Evolutionary conservation across 106 monocot species (phyloP), one percentile per base, ranked within the genome.

Genomic region (Gastrodia elata): DNA sequence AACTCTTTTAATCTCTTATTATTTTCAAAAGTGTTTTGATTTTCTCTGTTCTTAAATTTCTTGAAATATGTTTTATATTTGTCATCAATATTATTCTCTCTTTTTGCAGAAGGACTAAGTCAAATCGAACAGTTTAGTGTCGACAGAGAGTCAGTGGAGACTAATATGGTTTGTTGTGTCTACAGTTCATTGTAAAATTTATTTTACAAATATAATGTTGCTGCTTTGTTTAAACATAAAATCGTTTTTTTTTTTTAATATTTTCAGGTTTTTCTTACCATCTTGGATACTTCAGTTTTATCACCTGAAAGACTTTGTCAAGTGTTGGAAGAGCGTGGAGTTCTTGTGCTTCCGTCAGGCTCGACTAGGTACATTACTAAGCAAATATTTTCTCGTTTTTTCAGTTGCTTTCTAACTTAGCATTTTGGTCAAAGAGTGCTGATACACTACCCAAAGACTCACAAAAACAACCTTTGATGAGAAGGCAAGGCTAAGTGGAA

Each of bases 91-190:
- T 68, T 64, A 58, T 41, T 77, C 20, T 11, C 35, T 2, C 64
- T 80, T 75, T 59, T 81, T 56, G n/a, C 73, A 94, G 94, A 89
- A 42, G 91, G 88, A 22, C 75, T 98, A 73, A 84, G 74, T 65
- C 74, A 88, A 80, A 80, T 93, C 64, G 82, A 93, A 67, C 82
- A 85, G 42, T 25, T 93, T n/a, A 76, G 48, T 18, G 77, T 91
- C 39, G 86, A 93, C 68, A 35, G 58, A 42, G 39, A 52, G 67
- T 85, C 93, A 8, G 86, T 93, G 39, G 86, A 98, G 79, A 88
- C 97, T 22, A 98, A 98, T 61, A 98, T 98, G 93, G 97, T 97
- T 28, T 65, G 87, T 83, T 34, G n/a, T 36, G n/a, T 36, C 67
- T 25, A 65, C 11, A 46, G 42, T 5, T 61, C 61, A 14, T 14